Base-by-base conservation (phyloP, 129 eudicot genomes). In the Pittosporum tobira region DNA sequence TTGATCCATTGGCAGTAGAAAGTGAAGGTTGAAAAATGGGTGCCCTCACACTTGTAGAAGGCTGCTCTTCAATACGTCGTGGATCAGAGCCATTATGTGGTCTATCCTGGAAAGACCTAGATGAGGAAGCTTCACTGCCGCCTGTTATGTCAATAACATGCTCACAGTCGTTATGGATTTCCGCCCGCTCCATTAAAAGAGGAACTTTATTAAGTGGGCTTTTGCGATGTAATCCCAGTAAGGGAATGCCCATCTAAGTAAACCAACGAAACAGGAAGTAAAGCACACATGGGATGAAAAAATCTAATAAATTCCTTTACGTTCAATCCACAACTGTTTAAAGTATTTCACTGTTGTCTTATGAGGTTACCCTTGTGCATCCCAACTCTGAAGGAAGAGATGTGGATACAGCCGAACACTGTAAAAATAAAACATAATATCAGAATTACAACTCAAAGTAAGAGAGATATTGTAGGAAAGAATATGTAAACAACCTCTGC, bases 141-240 rank as follows among this genome's bases (percentile, higher is more conserved):
- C 80, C 78, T 52, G 82, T 65, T 53, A 90, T 86, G 68, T 90
- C 84, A 64, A 90, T 83, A 61, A 86, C 66, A 29, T 90, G 94
- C 49, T 82, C 95, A 11, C 72, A 63, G 45, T 71, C 74, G 14
- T 56, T 82, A 1, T 62, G 68, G 49, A 58, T 68, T 62, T 72
- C 84, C 53, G 77, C 21, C 57, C 67, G 81, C 54, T 90, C 98
- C 98, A 90, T 90, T 58, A 76, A 59, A 56, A 71, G 66, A 19
- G 85, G 66, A 53, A 73, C 40, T 59, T 86, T 80, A 76, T 73
- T 74, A 31, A 71, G 49, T 58, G 67, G 83, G 48, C 37, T 75
- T 78, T 83, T 80, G 66, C 80, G 75, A 68, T 75, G 87, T 65
- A 70, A 81, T 55, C 84, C 84, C 73, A 65, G 71, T 45, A 77